phyloP scores from a whole-genome alignment of 805 yeast species.

The Metschnikowia picachoensis region DNA sequence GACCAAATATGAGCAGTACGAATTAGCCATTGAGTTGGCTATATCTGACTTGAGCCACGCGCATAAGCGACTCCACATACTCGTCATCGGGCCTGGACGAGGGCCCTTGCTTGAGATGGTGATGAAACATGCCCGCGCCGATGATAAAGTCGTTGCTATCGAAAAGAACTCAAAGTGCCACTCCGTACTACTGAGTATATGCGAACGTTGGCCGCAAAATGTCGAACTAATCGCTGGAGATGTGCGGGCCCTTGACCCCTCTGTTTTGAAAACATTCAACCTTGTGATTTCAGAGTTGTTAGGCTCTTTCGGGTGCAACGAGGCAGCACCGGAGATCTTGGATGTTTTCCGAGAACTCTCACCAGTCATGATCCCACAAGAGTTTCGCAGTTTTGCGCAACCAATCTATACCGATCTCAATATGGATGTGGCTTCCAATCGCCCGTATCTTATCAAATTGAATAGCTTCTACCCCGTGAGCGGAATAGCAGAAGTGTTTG shows the following conservation, averaged over 20 bases:
- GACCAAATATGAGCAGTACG: constrained; percentile 66
- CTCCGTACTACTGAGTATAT: constrained; percentile 45
- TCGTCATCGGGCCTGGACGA: constrained; percentile 83
- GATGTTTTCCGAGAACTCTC: constrained; percentile 36
- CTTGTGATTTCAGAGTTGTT: constrained; percentile 75
- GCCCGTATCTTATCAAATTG: constrained; percentile 25
- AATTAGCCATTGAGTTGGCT: constrained; percentile 57
- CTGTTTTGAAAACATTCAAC: constrained; percentile 34
- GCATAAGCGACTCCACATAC: constrained; percentile 25
- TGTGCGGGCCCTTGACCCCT: constrained; percentile 36
- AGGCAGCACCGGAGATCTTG: constrained; percentile 76
- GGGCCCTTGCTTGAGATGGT: constrained; percentile 68
- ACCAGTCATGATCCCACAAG: constrained; percentile 38
- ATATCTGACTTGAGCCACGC: constrained; percentile 24
- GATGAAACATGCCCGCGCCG: constrained; percentile 12
- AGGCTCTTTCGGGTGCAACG: constrained; percentile 94
- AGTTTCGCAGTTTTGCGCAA: constrained; percentile 55
- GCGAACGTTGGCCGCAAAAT: constrained; percentile 25
- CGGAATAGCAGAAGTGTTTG: constrained; percentile 54
- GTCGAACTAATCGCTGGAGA: constrained; percentile 57
- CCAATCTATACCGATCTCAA: constrained; percentile 61
- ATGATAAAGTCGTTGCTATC: constrained; percentile 42
- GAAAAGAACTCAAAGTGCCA: constrained; percentile 71
- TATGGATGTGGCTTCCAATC: not conserved
- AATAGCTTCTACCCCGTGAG: constrained; percentile 21